These are phyloP conservation scores for Parietaria judaica DNA, from an alignment of 306 rosid species.

Conservation along the genomic window DNA sequence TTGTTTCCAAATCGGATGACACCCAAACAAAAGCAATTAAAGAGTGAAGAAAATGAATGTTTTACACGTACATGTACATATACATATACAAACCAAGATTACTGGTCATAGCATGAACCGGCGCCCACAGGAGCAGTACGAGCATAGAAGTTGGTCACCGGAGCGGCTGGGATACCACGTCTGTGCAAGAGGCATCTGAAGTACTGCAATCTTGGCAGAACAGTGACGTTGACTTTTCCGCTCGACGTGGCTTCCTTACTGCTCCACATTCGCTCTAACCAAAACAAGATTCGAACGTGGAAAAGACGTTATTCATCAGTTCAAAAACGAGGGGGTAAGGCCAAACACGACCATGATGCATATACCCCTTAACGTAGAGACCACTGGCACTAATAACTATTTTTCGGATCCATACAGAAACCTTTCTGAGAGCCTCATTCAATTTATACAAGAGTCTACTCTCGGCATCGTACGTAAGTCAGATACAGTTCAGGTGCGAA, in stretches of 20 bases:
- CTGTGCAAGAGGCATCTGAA: constrained; percentile 77
- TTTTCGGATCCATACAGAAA: background rate
- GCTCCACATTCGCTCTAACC: constrained; percentile 84
- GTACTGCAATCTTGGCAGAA: constrained; percentile 54
- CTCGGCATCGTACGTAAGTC: background rate
- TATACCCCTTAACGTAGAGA: too few species aligned
- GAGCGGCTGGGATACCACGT: constrained; percentile 85
- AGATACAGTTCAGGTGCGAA: background rate
- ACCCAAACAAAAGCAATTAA: background rate
- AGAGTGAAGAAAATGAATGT: constrained; percentile 4
- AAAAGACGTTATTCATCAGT: constrained; percentile 10
- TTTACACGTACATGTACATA: background rate
- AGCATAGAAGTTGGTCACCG: constrained; percentile 54
- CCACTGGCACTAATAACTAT: too few species aligned
- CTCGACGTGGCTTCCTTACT: constrained; percentile 30
- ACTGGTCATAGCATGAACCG: constrained; percentile 83
- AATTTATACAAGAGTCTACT: too few species aligned
- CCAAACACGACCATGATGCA: background rate
- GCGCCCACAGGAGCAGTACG: constrained; percentile 66
- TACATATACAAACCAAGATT: constrained; percentile 9
- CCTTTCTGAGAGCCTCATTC: too few species aligned
- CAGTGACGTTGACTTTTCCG: constrained; percentile 32
- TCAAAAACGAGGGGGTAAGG: background rate
- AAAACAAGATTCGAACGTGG: constrained; percentile 10
- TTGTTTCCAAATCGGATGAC: too few species aligned